Conservation (phyloP, 2,329 filamentous ascomycete genomes). For the Trichoderma arundinaceum region DNA sequence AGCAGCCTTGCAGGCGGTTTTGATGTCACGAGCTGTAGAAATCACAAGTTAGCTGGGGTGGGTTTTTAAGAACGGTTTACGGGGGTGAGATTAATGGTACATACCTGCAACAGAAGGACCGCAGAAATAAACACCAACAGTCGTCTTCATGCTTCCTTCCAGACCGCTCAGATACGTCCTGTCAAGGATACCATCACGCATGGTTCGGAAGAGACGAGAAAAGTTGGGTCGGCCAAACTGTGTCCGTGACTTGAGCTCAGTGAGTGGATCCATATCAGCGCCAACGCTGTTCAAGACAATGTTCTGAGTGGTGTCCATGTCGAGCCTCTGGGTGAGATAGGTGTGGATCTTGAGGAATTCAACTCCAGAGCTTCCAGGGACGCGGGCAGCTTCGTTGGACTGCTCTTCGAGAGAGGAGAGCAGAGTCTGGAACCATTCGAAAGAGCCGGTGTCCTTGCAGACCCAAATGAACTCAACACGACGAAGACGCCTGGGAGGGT, state of each 20-base stretch:
- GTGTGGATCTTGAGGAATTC: constrained; percentile 98
- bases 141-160: constrained; percentile 76
- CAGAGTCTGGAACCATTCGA: constrained; percentile 98
- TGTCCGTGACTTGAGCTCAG: constrained; percentile 85
- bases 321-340: constrained; percentile 92
- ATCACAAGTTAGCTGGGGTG: constrained; percentile 41
- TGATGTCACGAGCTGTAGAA: constrained; percentile 76
- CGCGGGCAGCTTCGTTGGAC: constrained; percentile 70
- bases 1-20: constrained; percentile 75
- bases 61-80: not conserved
- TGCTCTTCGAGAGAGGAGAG: constrained; percentile 90
- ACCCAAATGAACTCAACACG: constrained; percentile 99
- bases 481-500: constrained; percentile 85
- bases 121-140: constrained; percentile 97
- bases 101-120: constrained; percentile 75
- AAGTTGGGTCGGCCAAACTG: constrained; percentile 97
- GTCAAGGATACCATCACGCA: constrained; percentile 87
- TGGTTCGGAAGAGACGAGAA: constrained; percentile 74
- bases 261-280: constrained; percentile 84
- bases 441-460: constrained; percentile 91
- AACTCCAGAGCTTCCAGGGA: constrained; percentile 68
- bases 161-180: constrained; percentile 84
- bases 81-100: constrained; percentile 36
- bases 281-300: constrained; percentile 97
- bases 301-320: constrained; percentile 91